Percentiles rank a stretch among this genome's conserved stretches.
Evolutionary conservation across 257 asterid species (phyloP).

Genomic region (Ocimum tenuiflorum): DNA sequence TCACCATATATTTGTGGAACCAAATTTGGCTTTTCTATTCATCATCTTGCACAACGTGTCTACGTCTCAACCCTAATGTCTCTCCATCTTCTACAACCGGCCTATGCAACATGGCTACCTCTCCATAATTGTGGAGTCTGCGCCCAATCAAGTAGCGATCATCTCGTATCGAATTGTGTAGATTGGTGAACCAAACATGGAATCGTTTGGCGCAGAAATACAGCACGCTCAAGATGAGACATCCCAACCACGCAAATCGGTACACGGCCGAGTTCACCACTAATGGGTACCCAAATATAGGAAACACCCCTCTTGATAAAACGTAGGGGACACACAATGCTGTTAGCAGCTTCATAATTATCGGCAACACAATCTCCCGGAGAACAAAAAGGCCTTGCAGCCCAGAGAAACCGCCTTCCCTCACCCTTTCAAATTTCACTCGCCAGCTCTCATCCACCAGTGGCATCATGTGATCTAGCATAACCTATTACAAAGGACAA

Average conservation of each 20-base stretch:
- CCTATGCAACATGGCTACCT: constrained; percentile 55
- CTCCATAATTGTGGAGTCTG: constrained; percentile 78
- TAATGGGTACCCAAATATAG: constrained; percentile 78
- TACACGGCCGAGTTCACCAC: constrained; percentile 90
- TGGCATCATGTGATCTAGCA: constrained; percentile 94
- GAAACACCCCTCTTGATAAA: constrained; percentile 76
- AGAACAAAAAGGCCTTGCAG: constrained; percentile 87
- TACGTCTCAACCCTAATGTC: not conserved
- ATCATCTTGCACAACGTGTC: not conserved
- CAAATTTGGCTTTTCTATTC: not conserved
- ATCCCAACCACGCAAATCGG: constrained; percentile 92
- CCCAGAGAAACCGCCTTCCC: constrained; percentile 93
- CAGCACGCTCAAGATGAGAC: constrained; percentile 61
- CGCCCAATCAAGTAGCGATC: constrained; percentile 92
- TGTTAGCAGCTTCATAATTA: constrained; percentile 83
- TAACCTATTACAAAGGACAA: constrained; percentile 52
- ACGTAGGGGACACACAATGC: constrained; percentile 93
- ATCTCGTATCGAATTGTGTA: constrained; percentile 92
- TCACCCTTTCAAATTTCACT: constrained; percentile 79
- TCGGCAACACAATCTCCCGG: constrained; percentile 78
- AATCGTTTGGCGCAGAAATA: constrained; percentile 82
- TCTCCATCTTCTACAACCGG: constrained; percentile 38
- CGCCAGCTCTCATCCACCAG: constrained; percentile 94
- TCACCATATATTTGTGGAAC: not conserved
- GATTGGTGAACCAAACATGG: constrained; percentile 91